Conservation (phyloP, 2,329 filamentous ascomycete species). For the Claviceps capensis region DNA sequence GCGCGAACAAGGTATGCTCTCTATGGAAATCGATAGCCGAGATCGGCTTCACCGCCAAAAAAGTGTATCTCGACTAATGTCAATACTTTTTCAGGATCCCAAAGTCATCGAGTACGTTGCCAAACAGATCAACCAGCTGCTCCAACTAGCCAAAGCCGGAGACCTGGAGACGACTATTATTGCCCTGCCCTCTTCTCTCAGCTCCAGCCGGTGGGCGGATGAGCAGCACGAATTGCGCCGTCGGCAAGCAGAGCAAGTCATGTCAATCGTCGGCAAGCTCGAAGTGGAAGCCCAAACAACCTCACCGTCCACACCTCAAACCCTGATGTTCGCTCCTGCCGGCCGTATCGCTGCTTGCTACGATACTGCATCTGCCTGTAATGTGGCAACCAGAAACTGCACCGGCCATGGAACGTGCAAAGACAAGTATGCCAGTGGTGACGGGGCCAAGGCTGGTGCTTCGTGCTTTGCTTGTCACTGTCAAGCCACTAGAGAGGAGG, state of each 20-base stretch:
- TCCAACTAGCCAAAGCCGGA: constrained; percentile 30
- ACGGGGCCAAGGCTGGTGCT: constrained; percentile 23
- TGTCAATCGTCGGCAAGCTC: constrained; percentile 22
- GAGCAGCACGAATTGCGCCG: constrained; percentile 30
- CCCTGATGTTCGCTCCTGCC: constrained; percentile 23
- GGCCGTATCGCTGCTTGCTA: constrained; percentile 59
- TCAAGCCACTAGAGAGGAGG: constrained; percentile 41
- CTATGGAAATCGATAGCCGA: too few species aligned
- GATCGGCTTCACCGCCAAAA: background rate
- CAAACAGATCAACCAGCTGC: constrained; percentile 30
- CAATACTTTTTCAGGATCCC: constrained; percentile 22
- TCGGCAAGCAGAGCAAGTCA: constrained; percentile 34
- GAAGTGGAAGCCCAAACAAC: constrained; percentile 13
- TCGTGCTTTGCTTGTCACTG: constrained; percentile 74
- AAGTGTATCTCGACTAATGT: background rate
- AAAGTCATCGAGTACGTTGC: constrained; percentile 29
- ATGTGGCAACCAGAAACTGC: constrained; percentile 60
- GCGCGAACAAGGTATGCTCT: background rate
- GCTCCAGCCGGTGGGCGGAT: constrained; percentile 27
- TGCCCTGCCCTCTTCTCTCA: constrained; percentile 34
- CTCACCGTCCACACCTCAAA: constrained; percentile 12
- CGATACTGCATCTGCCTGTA: constrained; percentile 52
- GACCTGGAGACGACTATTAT: constrained; percentile 44
- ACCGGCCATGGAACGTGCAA: constrained; percentile 68
- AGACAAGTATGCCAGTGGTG: constrained; percentile 43